These are phyloP conservation scores for Trametes cinnabarina DNA, from an alignment of 768 basidiomycete species.

Conservation along the genomic window DNA sequence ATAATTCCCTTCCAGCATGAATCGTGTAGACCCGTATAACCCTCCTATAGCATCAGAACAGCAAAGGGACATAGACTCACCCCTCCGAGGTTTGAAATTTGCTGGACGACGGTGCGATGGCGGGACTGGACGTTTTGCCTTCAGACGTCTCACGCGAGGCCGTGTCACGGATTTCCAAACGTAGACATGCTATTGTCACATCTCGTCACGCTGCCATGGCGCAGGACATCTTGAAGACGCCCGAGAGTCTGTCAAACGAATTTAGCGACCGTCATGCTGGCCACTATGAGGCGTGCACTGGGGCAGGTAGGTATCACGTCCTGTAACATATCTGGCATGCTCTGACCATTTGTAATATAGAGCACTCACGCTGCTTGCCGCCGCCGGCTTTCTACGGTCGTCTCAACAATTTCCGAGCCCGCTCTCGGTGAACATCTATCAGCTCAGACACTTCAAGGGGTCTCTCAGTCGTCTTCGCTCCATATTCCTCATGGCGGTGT, in stretches of 20 bases:
- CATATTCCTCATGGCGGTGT: not conserved
- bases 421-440: not conserved
- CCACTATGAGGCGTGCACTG: constrained; percentile 22
- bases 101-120: constrained; percentile 21
- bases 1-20: not conserved
- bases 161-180: not conserved
- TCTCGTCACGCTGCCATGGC: not conserved
- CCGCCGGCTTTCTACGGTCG: constrained; percentile 22
- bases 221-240: not conserved
- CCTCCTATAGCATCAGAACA: constrained; percentile 10
- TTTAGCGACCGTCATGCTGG: constrained; percentile 24
- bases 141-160: constrained; percentile 1
- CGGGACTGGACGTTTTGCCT: constrained; percentile 9
- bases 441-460: not conserved
- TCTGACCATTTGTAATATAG: not conserved
- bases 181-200: not conserved
- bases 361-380: constrained; percentile 10
- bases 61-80: constrained; percentile 35
- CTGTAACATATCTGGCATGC: not conserved
- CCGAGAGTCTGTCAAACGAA: not conserved
- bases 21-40: not conserved
- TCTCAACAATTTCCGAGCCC: not conserved
- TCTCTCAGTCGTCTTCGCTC: not conserved
- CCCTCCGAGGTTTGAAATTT: constrained; percentile 34
- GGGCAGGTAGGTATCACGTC: constrained; percentile 20